Evolutionary conservation across 805 yeast species (phyloP), one percentile per base, ranked within the genome.

Genomic region (Cyberlindnera xishuangbannaensis): DNA sequence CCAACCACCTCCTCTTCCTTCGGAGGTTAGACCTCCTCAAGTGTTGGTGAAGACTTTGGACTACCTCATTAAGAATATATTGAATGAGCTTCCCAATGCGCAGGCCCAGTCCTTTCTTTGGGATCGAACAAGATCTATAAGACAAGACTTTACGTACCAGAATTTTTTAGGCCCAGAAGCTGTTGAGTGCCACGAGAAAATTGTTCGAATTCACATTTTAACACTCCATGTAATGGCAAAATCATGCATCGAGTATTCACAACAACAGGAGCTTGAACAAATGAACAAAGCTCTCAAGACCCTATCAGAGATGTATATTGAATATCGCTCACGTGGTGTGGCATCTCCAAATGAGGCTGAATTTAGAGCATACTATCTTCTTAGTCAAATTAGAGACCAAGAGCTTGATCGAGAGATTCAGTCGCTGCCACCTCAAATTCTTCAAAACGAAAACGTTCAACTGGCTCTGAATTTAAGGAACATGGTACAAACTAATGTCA

Each of bases 101-200:
- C 84, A 80, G 9, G 69, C 88, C 2, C 97, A 92, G 48, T 73
- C 95, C 0, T 90, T 92, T 47, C 59, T 92, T 7, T 94, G 99
- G 98, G 97, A 92, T 58, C 71, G 99, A 58, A 92, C 97, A 15
- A 71, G 99, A 45, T 86, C 97, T 0, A 88, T 92, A 27, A 71
- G 99, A 52, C 97, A 92, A 57, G 99, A 92, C 56, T 92, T 92
- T 58, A 88, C 97, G 0, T 88, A 84, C 51, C 98, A 92, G 53
- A 90, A 90, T 55, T 90, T 78, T 48, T 79, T 78, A 26, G 98
- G 97, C 0, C 83, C 88, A 2, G 97, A 92, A 54, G 94, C 97
- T 2, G 73, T 90, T 8, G 90, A 82, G 45, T 92, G 97, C 56
- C 84, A 85, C 50, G 98, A 92, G 56, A 65, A 80, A 33, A 92